phyloP scores from a whole-genome alignment of 495 filamentous ascomycete genomes.

The Letharia lupina region DNA sequence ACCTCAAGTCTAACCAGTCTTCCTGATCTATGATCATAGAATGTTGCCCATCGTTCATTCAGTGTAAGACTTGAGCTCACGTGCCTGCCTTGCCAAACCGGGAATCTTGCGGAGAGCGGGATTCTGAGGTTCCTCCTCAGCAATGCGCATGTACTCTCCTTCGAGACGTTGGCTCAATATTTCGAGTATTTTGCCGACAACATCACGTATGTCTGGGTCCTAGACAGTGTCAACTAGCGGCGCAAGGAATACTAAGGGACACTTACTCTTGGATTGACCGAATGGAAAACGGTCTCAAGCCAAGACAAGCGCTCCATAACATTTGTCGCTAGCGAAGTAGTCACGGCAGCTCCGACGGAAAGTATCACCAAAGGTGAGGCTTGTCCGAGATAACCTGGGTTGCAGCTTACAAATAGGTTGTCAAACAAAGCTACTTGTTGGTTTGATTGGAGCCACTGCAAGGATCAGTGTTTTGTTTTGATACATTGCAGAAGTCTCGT shows the following conservation, averaged over 20 bases:
- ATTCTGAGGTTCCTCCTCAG: constrained; percentile 51
- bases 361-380: constrained; percentile 70
- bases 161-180: constrained; percentile 65
- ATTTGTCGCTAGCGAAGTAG: constrained; percentile 57
- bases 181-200: constrained; percentile 56
- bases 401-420: constrained; percentile 63
- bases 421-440: constrained; percentile 72
- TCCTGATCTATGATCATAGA: neutral
- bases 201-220: constrained; percentile 68
- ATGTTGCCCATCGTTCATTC: neutral
- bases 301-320: constrained; percentile 61
- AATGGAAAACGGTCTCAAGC: constrained; percentile 63
- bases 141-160: constrained; percentile 58
- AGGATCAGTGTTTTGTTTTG: constrained; percentile 22
- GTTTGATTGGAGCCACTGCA: constrained; percentile 77
- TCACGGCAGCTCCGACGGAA: constrained; percentile 76
- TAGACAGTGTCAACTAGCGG: constrained; percentile 27
- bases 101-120: constrained; percentile 56
- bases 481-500: neutral
- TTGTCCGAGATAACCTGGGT: constrained; percentile 61
- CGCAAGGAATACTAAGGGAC: neutral
- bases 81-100: constrained; percentile 44
- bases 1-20: neutral
- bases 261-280: constrained; percentile 43
- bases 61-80: constrained; percentile 37